Evolutionary conservation across 192 early-diverging fungal species (phyloP).

Genomic region (Geranomyces variabilis): DNA sequence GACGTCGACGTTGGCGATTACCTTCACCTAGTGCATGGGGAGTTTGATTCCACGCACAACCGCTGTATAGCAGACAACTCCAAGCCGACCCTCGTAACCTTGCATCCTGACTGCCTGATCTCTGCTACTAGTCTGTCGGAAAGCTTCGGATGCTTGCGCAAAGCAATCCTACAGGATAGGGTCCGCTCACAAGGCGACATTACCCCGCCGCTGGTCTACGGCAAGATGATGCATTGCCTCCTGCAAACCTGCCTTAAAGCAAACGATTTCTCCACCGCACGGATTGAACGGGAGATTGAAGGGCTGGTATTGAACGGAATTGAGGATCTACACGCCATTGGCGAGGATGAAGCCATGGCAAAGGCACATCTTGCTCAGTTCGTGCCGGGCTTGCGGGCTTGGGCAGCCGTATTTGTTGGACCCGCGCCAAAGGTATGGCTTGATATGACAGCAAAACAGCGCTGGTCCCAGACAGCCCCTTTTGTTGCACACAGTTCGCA

Average conservation of each 20-base stretch:
- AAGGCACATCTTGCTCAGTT: constrained; percentile 51
- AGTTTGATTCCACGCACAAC: constrained; percentile 23
- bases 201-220: constrained; percentile 68
- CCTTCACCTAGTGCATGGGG: constrained; percentile 57
- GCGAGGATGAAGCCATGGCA: constrained; percentile 61
- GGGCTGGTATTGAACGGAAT: constrained; percentile 56
- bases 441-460: too few relatives aligned
- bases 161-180: constrained; percentile 74
- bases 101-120: constrained; percentile 83
- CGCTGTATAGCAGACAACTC: constrained; percentile 61
- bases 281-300: constrained; percentile 54
- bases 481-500: too few relatives aligned
- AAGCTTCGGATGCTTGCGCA: constrained; percentile 75
- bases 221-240: constrained; percentile 81
- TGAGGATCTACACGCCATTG: constrained; percentile 74
- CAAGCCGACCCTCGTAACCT: constrained; percentile 60
- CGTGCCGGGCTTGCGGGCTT: constrained; percentile 45
- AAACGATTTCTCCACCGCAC: constrained; percentile 60
- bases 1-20: constrained; percentile 62
- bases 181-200: constrained; percentile 50
- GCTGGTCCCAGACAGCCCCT: too few relatives aligned
- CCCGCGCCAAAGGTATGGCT: neutral
- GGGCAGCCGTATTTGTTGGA: constrained; percentile 28
- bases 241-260: constrained; percentile 69
- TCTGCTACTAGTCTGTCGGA: constrained; percentile 77